Evolutionary conservation across 805 yeast species (phyloP), one percentile per base, ranked within the genome.

Genomic region (Candida wancherniae): DNA sequence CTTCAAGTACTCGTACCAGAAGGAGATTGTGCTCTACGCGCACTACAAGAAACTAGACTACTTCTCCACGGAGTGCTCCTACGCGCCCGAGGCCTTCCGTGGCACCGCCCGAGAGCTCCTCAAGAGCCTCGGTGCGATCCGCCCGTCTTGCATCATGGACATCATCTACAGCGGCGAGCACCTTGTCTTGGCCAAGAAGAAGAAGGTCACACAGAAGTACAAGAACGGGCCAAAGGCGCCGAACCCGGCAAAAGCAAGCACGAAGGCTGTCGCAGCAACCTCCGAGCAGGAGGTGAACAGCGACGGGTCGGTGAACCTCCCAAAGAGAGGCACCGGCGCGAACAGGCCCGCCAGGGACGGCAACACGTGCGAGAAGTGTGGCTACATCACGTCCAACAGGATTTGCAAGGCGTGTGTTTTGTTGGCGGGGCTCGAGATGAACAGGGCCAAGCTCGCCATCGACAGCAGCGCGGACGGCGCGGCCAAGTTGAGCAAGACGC

Each of bases 81-180:
- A 92, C 61, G 95, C 98, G 0, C 97, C 99, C 2, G 98, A 92
- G 55, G 97, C 99, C 0, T 92, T 92, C 51, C 69, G 99, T 44
- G 99, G 99, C 12, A 92, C 97, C 0, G 96, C 98, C 0, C 73
- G 99, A 51, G 86, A 87, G 36, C 66, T 92, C 16, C 77, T 92
- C 69, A 92, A 92, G 58, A 84, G 86, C 42, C 62, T 92, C 24
- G 98, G 92, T 53, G 75, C 90, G 3, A 78, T 88, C 1, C 71
- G 97, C 46, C 96, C 98, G 10, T 79, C 92, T 21, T 82, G 96
- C 50, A 92, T 92, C 34, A 75, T 92, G 55, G 99, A 92, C 59
- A 84, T 92, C 33, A 92, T 92, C 19, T 83, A 84, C 44, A 84
- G 95, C 42, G 98, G 99, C 20, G 98, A 92, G 58, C 80, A 78